Evolutionary conservation across 2,329 filamentous ascomycete species (phyloP), one percentile per base, ranked within the genome.

Genomic region (Colletotrichum chlorophyti): DNA sequence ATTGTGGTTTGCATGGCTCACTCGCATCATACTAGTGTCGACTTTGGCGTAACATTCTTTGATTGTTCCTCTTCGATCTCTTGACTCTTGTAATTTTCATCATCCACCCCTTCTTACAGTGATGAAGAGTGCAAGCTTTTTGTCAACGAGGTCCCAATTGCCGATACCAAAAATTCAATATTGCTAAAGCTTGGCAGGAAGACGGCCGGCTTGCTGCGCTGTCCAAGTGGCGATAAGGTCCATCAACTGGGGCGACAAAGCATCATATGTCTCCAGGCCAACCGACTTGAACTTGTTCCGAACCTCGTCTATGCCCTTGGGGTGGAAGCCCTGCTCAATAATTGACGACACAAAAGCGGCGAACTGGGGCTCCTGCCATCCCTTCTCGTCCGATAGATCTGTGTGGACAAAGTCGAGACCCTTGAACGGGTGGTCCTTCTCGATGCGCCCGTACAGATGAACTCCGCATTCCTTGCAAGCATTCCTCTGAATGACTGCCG

Each of bases 311-410:
- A 87, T 87, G 31, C 76, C 74, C 14, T 73, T 69, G 0, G 86
- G 82, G 42, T 80, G 71, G 65, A 84, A 87, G 1, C 87, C 87
- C 67, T 89, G 85, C 80, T 90, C 87, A 58, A 90, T 88, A 58
- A 89, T 84, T 53, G 82, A 86, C 31, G 82, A 85, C 34, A 90
- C 86, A 60, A 90, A 90, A 0, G 81, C 87, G 2, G 87, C 87
- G 64, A 90, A 90, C 67, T 89, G 86, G 6, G 86, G 86, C 74
- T 88, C 87, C 72, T 90, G 86, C 86, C 87, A 90, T n/a, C 86
- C 86, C 68, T 82, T 78, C 52, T 80, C 71, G 47, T 80, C 74
- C 15, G 80, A 83, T 40, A 90, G 73, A 72, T 90, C 87, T 1
- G 76, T 77, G 70, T 90, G 87, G 10, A 90, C 84, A 69, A 90